Base-by-base conservation (phyloP, 1,284 basidiomycete species). In the Vanrija pseudolonga region DNA sequence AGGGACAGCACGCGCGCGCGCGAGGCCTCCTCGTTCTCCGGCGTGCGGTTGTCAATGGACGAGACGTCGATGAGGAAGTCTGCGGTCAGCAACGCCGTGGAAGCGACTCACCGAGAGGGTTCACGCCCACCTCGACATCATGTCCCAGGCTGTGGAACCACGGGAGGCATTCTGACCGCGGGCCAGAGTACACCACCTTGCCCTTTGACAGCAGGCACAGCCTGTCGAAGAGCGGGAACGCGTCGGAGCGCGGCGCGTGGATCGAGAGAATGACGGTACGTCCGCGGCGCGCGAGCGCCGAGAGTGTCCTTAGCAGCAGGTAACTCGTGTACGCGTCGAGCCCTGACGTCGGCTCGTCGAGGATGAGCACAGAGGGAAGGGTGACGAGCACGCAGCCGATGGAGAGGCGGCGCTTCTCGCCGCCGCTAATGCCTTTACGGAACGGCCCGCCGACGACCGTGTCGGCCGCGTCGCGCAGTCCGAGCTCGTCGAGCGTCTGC, bases 341-440 rank as follows among this genome's bases (percentile, higher is more conserved):
- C 37, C 73, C 72, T 12, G 69, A 69, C 1, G 73, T 75, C 2
- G 71, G 72, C 62, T 72, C 71, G 70, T 94, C 90, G 22, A 92
- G 79, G 23, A 92, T 83, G 43, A 93, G 74, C 7, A 93, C 80
- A 65, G 90, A 88, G 0, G 90, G 90, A 32, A 83, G 79, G 0
- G 87, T 85, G 49, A 93, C 86, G 22, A 92, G 79, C 65, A 90
- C 87, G 51, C 90, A 80, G 8, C 90, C 90, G 55, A 94, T 92
- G 50, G 84, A 87, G 17, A 94, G 84, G 41, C 90, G 80, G 41
- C 76, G 81, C 79, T 87, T 88, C 74, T 93, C 90, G 19, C 90
- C 90, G 15, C 90, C 90, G 54, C 86, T 89, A 43, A 93, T 90
- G 2, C 90, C 78, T 56, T 81, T 80, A n/a, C 79, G 62, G 22